Base-by-base conservation (phyloP, 2,329 filamentous ascomycete species). In the Epichloe scottii region DNA sequence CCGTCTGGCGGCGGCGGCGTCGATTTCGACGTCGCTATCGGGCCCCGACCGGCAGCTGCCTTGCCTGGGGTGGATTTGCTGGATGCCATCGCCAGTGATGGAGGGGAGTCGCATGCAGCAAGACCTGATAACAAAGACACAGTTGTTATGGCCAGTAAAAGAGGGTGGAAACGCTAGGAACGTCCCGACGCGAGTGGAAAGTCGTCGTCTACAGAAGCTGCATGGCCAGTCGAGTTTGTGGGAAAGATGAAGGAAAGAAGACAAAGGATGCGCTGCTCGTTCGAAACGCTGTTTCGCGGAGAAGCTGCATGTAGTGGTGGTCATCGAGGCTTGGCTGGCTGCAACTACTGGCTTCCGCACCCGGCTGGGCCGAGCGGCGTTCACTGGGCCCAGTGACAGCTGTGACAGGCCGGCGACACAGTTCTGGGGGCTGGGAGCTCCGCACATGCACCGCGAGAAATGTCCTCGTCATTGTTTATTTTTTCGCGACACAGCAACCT, bases 21-120 rank as follows among this genome's bases (percentile, higher is more conserved):
- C 14, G 44, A 46, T 17, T 37, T 26, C 33, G 50, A 43, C 46
- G 26, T 50, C 21, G 44, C 12, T 15, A 37, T 34, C 37, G 12
- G 37, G 46, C 38, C 55, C 51, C 8, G 47, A 41, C 14, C 23
- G 4, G 7, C 39, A 7, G 21, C 34, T 19, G 42, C 42, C 38
- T 54, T 49, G 39, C 19, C 47, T 19, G 11, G 33, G 19, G 30
- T 37, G 39, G 19, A 23, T 43, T 49, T 17, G 33, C 33, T 39
- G n/a, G 55, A 51, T 21, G 46, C 50, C 55, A 57, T 57, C 17
- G 39, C 34, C 35, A 35, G 23, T 10, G n/a, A 21, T 12, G 26
- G 8, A 30, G 26, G 26, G 26, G 35, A 34, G 21, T 12, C 5
- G 17, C 40, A 15, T 5, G 38, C 23, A 48, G 30, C 38, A 26